Evolutionary conservation across 2,329 filamentous ascomycete species (phyloP), one percentile per base, ranked within the genome.

Genomic region (Lasiodiplodia hormozganensis): DNA sequence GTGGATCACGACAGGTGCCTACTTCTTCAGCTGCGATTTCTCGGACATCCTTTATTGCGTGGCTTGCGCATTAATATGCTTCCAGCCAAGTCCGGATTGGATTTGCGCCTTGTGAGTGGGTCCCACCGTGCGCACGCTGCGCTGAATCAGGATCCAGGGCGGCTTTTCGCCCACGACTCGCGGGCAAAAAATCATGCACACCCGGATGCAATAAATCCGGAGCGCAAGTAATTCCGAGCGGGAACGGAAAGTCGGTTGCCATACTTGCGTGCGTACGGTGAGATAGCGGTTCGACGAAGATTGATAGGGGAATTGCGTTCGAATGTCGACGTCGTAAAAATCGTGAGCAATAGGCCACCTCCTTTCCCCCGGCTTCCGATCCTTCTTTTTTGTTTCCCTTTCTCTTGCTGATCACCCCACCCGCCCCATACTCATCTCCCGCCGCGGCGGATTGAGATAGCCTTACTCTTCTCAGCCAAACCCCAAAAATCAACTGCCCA

Each of bases 41-140:
- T 47, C n/a, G 43, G 18, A 21, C 18, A 47, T 47, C n/a, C n/a
- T 60, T 23, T 47, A 43, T 47, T 60, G n/a, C 57, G 57, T 43
- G 57, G 57, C 57, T 60, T 47, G 57, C 57, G 57, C 57, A 21
- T 47, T 60, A 60, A 47, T 47, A 60, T 47, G 57, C 47, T 31
- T 60, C 57, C 43, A 40, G 25, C 53, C 53, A 34, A 53, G 51
- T 53, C 18, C 25, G 31, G 53, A 53, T 31, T 31, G 51, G 53
- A 34, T 56, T 56, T 56, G 21, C 21, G 51, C 25, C 51, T 28
- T 25, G 25, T 8, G 2, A 34, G 28, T n/a, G 53, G 23, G 53
- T 11, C 25, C 18, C 25, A 34, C 28, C 53, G 53, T 28, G 31
- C 54, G 31, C 31, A 8, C 3, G 51, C 11, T 11, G 23, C 23